phyloP scores from a whole-genome alignment of 805 yeast genomes.

The Cyberlindnera meyerae region DNA sequence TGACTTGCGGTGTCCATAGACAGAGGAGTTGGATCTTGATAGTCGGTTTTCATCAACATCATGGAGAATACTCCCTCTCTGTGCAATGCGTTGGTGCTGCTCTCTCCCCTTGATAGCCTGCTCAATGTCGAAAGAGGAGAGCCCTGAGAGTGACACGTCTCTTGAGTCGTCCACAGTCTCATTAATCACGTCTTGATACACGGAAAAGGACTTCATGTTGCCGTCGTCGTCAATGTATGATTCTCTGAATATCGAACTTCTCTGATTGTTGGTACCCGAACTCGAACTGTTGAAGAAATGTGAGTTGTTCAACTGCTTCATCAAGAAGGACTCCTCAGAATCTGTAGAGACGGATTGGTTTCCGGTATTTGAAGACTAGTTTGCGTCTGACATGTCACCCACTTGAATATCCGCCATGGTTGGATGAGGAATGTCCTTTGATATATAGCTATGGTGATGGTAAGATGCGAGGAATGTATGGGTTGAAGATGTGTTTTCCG shows the following conservation, averaged over 20 bases:
- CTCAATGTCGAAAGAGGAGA: constrained; percentile 19
- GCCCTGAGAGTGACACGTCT: constrained; percentile 18
- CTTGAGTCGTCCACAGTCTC: constrained; percentile 21
- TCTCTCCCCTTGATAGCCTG: constrained; percentile 3
- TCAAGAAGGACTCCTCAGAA: constrained; percentile 27
- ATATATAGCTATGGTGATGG: not conserved
- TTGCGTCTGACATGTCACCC: constrained; percentile 1
- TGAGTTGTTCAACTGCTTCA: constrained; percentile 25
- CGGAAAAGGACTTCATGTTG: constrained; percentile 15
- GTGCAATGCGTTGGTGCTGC: no score
- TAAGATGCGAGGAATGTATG: not conserved
- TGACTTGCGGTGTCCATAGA: constrained; percentile 4
- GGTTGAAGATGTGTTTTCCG: no score
- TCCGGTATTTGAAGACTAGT: not conserved
- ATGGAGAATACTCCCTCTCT: constrained; percentile 9
- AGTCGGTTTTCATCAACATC: constrained; percentile 13
- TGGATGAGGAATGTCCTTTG: not conserved
- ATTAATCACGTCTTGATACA: constrained; percentile 23
- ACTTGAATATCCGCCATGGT: constrained; percentile 3
- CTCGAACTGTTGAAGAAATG: constrained; percentile 20
- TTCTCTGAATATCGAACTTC: constrained; percentile 24
- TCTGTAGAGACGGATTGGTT: constrained; percentile 25
- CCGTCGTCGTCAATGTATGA: constrained; percentile 25
- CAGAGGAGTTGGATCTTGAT: not conserved
- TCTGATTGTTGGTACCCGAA: constrained; percentile 2